Evolutionary conservation across 2,329 filamentous ascomycete species (phyloP).

Genomic region (Myotisia sp.): DNA sequence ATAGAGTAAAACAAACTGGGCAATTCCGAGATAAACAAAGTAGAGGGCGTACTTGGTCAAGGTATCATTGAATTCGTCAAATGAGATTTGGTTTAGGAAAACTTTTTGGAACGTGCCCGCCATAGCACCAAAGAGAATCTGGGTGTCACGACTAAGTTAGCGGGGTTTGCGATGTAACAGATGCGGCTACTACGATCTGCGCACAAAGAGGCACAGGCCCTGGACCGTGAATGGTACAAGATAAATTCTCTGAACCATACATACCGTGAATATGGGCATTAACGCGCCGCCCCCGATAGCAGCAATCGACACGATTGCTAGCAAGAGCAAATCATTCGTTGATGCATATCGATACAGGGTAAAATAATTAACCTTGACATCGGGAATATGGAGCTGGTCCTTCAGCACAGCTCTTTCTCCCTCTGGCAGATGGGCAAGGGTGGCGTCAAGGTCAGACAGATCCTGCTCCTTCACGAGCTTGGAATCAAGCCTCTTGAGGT

Average conservation of each 20-base stretch:
- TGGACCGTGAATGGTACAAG: slow-evolving; percentile 6
- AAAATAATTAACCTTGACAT: slow-evolving; percentile 48
- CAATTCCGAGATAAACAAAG: slow-evolving; percentile 73
- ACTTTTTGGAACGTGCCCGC: slow-evolving; percentile 57
- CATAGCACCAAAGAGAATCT: slow-evolving; percentile 59
- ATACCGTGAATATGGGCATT: slow-evolving; percentile 62
- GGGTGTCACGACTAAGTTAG: no score
- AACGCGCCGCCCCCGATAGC: slow-evolving; percentile 61
- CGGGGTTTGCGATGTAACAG: slow-evolving; percentile 1
- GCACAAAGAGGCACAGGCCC: background rate
- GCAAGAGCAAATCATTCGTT: slow-evolving; percentile 48
- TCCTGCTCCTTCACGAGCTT: slow-evolving; percentile 23
- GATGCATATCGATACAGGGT: slow-evolving; percentile 59
- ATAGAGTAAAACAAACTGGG: slow-evolving; percentile 64
- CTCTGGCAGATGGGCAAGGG: slow-evolving; percentile 48
- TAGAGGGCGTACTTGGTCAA: slow-evolving; percentile 58
- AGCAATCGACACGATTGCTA: slow-evolving; percentile 46
- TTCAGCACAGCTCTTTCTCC: slow-evolving; percentile 54
- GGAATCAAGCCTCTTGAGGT: slow-evolving; percentile 24
- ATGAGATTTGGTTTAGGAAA: slow-evolving; percentile 36
- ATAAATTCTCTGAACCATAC: slow-evolving; percentile 6
- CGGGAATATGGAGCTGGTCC: slow-evolving; percentile 52
- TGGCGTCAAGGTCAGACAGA: slow-evolving; percentile 33
- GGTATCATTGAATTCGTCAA: slow-evolving; percentile 44
- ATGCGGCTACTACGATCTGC: background rate